Conservation (phyloP, 306 rosid genomes). For the Ammopiptanthus mongolicus region DNA sequence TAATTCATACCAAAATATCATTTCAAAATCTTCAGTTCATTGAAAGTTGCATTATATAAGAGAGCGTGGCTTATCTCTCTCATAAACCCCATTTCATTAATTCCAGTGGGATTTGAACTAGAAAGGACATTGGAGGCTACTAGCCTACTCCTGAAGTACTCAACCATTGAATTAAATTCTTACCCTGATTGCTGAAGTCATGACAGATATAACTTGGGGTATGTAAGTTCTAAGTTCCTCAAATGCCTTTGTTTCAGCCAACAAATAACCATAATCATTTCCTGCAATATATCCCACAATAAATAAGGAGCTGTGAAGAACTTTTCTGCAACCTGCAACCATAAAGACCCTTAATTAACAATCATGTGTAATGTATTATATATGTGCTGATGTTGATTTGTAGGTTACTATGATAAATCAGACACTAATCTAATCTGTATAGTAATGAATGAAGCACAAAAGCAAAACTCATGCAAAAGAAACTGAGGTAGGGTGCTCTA, state of each 20-base stretch:
- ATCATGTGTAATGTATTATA: too few species aligned
- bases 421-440: too few species aligned
- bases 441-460: too few species aligned
- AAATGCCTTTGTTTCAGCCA: conserved; percentile 8
- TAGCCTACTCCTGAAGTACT: not conserved
- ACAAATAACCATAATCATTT: conserved; percentile 48
- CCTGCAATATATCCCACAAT: conserved; percentile 69
- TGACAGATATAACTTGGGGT: conserved; percentile 33
- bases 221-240: conserved; percentile 28
- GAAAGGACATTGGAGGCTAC: not conserved
- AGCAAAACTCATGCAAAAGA: too few species aligned
- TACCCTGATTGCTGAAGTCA: conserved; percentile 31
- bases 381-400: too few species aligned
- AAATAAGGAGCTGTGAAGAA: conserved; percentile 39
- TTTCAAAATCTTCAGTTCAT: not conserved
- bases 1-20: not conserved
- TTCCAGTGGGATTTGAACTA: not conserved
- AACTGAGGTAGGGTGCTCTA: too few species aligned
- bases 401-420: too few species aligned
- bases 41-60: not conserved
- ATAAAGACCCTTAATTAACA: too few species aligned
- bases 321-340: conserved; percentile 39
- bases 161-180: conserved; percentile 8
- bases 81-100: not conserved
- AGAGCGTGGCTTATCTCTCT: not conserved